These are phyloP conservation scores for Cladosporium oxysporum DNA, from an alignment of 2,329 filamentous ascomycete species.

Conservation along the genomic window DNA sequence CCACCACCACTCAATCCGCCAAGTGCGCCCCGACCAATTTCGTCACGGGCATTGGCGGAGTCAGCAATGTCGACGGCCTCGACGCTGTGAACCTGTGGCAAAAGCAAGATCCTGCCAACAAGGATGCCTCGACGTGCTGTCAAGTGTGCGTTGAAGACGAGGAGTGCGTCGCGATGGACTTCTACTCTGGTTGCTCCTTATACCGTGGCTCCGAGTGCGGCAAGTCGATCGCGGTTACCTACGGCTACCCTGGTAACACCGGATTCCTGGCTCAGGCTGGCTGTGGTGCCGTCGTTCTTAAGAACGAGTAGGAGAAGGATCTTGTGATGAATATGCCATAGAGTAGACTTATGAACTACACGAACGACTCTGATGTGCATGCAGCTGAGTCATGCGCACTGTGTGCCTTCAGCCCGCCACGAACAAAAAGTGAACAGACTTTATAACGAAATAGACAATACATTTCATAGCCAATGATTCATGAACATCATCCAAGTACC, in stretches of 20 bases:
- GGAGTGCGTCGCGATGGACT: constrained; percentile 1
- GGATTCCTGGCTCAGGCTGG: background rate
- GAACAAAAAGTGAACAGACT: background rate
- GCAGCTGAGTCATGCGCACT: background rate
- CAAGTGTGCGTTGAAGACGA: constrained; percentile 3
- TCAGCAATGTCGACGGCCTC: background rate
- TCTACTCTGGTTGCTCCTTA: background rate
- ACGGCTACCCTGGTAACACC: background rate
- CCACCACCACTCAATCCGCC: background rate
- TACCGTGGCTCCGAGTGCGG: background rate
- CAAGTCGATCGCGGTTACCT: background rate
- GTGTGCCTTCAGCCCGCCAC: background rate
- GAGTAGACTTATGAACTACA: background rate
- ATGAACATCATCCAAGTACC: too few species aligned
- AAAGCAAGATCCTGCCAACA: background rate
- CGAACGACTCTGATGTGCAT: background rate
- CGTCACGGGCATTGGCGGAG: background rate
- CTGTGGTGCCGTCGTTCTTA: background rate
- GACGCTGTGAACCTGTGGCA: background rate
- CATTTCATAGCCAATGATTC: too few species aligned
- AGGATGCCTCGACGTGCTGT: constrained; percentile 6
- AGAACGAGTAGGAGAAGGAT: background rate
- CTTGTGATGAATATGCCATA: background rate
- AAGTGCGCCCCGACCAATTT: constrained; percentile 7
- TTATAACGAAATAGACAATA: background rate